Base-by-base conservation (phyloP, 2,329 filamentous ascomycete species). In the Paecilomyces sp. region DNA sequence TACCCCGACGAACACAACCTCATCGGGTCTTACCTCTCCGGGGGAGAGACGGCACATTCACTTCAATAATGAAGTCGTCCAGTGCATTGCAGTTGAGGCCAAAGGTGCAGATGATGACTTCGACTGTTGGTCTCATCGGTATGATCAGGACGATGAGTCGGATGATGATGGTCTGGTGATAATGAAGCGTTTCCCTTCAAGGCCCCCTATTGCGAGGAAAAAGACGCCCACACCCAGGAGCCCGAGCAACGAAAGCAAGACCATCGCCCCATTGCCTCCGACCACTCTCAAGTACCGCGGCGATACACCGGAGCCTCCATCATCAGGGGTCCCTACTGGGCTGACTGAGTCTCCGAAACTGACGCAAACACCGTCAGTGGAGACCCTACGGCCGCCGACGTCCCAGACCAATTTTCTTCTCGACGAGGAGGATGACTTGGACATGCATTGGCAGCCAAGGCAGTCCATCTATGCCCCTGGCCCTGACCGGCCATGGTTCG, bases 1-100 rank as follows among this genome's bases (percentile, higher is more conserved):
- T 64, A 82, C 88, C 56, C 82, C 85, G 5, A 85, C 86, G 36
- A 91, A 88, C 1, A 81, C 82, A 11, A 82, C 85, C 7, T 89
- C 89, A 0, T 96, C 92, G 0, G 89, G 88, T 67, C 80, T 74
- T 81, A 87, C 71, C 75, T 91, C 84, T 2, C 84, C 85, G 4
- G 80, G 60, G 76, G 85, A 78, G 75, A 84, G 86, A 68, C 92
- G 88, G 62, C 93, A 96, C 72, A 97, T 99, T 65, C 91, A 96
- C 70, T 99, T 99, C 74, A 94, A 97, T 71, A 90, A 97, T 70
- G 90, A 93, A 76, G 94, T 99, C 2, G 88, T 92, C 72, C 93
- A 97, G 72, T 97, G 92, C 72, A 97, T 97, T 64, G 94, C 94
- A 7, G 85, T 99, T 33, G 92, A 97, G 34, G 83, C 86, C 66